Evolutionary conservation across 805 yeast species (phyloP).

Genomic region (Tetrapisispora pingtungensis): DNA sequence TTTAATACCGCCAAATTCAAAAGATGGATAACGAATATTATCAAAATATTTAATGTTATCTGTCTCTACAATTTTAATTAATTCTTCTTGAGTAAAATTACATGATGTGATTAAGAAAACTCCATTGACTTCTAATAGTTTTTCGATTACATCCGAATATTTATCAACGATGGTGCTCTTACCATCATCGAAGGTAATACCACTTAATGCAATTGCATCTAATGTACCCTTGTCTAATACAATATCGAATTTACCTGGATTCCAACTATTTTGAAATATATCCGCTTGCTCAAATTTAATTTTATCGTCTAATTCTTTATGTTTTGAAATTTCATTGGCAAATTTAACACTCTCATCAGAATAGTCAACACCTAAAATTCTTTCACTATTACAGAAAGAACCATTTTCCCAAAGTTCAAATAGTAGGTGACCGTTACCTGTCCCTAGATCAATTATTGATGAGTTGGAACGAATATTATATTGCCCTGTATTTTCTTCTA

Average conservation of each 20-base stretch:
- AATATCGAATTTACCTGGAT: slow-evolving; percentile 47
- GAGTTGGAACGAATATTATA: slow-evolving; percentile 24
- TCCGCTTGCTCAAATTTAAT: slow-evolving; percentile 59
- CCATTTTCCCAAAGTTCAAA: slow-evolving; percentile 54
- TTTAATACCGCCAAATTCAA: slow-evolving; percentile 79
- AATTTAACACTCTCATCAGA: slow-evolving; percentile 71
- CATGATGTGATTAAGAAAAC: slow-evolving; percentile 80
- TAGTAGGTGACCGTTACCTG: slow-evolving; percentile 90
- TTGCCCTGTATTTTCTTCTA: slow-evolving; percentile 41
- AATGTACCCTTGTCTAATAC: slow-evolving; percentile 90
- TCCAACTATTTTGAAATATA: slow-evolving; percentile 40
- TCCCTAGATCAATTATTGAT: slow-evolving; percentile 71
- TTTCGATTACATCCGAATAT: slow-evolving; percentile 52
- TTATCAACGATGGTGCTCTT: slow-evolving; percentile 40
- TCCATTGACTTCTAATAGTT: slow-evolving; percentile 44
- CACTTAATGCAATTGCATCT: slow-evolving; percentile 90
- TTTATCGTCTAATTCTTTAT: slow-evolving; percentile 29
- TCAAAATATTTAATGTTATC: slow-evolving; percentile 49
- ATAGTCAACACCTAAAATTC: slow-evolving; percentile 74
- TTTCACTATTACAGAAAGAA: slow-evolving; percentile 39
- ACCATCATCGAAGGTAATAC: slow-evolving; percentile 37
- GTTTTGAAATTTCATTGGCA: slow-evolving; percentile 49
- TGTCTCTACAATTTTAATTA: slow-evolving; percentile 42
- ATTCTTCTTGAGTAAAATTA: slow-evolving; percentile 80
- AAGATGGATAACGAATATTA: slow-evolving; percentile 64